Percentiles rank a stretch among this genome's conserved stretches.
Evolutionary conservation across 2,329 filamentous ascomycete genomes (phyloP).

Genomic region (Colletotrichum cereale): DNA sequence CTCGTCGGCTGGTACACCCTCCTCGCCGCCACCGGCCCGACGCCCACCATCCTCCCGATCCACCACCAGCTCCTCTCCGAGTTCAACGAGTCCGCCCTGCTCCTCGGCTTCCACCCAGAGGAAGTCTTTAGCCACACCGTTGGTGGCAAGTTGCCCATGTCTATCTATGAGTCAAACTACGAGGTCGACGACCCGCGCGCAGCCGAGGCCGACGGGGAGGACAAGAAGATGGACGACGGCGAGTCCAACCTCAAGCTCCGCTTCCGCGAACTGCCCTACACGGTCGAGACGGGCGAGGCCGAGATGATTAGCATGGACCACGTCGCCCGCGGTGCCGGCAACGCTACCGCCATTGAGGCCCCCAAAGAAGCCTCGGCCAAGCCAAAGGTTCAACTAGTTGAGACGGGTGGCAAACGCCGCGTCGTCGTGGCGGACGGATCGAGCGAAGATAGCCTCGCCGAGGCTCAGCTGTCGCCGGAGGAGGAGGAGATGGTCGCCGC

Average conservation of each 20-base stretch:
- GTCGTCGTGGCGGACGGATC: constrained; percentile 49
- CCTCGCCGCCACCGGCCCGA: constrained; percentile 79
- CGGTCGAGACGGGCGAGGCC: constrained; percentile 92
- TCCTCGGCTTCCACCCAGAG: constrained; percentile 87
- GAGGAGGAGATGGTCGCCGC: constrained; percentile 73
- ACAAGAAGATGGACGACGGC: constrained; percentile 79
- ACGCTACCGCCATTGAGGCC: constrained; percentile 72
- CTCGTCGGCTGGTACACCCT: constrained; percentile 95
- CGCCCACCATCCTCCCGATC: constrained; percentile 74
- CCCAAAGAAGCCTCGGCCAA: constrained; percentile 53
- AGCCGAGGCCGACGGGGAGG: constrained; percentile 65
- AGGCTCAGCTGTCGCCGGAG: constrained; percentile 62
- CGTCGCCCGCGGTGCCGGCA: constrained; percentile 86
- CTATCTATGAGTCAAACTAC: constrained; percentile 87
- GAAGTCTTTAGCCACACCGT: constrained; percentile 66
- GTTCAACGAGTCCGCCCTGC: constrained; percentile 87
- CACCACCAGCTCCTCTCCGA: constrained; percentile 81
- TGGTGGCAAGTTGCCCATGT: constrained; percentile 87
- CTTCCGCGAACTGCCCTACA: constrained; percentile 87
- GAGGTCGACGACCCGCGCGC: constrained; percentile 72
- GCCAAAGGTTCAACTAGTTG: constrained; percentile 56
- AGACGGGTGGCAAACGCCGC: constrained; percentile 62
- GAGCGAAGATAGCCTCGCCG: constrained; percentile 46
- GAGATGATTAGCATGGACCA: constrained; percentile 99
- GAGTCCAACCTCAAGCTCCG: constrained; percentile 70